Conservation (phyloP, 1,139 yeast species). For the Candida gigantensis region DNA sequence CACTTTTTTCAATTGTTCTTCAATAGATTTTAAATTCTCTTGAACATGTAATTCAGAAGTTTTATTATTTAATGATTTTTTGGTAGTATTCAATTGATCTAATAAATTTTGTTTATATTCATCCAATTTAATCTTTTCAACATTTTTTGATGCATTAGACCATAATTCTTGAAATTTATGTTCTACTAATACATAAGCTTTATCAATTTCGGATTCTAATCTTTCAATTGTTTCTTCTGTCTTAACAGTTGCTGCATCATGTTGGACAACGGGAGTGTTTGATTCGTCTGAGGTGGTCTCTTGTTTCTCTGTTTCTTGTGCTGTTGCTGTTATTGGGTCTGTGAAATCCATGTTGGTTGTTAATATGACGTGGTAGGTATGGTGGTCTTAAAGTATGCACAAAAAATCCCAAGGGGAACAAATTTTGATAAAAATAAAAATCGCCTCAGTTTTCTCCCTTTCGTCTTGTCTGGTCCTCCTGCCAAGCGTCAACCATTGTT, state of each 20-base stretch:
- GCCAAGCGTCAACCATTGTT: too few species aligned
- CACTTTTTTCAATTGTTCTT: constrained; percentile 32
- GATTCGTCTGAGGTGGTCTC: constrained; percentile 10
- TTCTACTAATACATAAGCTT: constrained; percentile 49
- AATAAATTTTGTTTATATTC: constrained; percentile 41
- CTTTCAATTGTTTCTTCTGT: constrained; percentile 51
- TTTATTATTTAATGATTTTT: constrained; percentile 21
- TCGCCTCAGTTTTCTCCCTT: too few species aligned
- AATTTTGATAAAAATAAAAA: too few species aligned
- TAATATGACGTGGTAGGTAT: not conserved
- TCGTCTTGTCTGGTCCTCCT: too few species aligned
- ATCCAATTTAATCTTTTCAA: constrained; percentile 41
- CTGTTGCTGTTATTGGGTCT: constrained; percentile 28
- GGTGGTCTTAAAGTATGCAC: too few species aligned
- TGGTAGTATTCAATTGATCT: constrained; percentile 35
- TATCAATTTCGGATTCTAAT: constrained; percentile 55
- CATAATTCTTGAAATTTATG: constrained; percentile 41
- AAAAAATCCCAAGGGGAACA: too few species aligned
- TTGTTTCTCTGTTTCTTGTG: constrained; percentile 15
- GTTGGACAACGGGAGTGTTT: not conserved
- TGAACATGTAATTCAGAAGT: constrained; percentile 22
- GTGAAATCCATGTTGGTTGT: constrained; percentile 29
- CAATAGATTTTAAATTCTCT: constrained; percentile 32
- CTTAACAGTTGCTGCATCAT: constrained; percentile 17
- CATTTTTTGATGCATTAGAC: constrained; percentile 36